These are phyloP conservation scores for Saraca asoca DNA, from an alignment of 331 rosid species.

Conservation along the genomic window DNA sequence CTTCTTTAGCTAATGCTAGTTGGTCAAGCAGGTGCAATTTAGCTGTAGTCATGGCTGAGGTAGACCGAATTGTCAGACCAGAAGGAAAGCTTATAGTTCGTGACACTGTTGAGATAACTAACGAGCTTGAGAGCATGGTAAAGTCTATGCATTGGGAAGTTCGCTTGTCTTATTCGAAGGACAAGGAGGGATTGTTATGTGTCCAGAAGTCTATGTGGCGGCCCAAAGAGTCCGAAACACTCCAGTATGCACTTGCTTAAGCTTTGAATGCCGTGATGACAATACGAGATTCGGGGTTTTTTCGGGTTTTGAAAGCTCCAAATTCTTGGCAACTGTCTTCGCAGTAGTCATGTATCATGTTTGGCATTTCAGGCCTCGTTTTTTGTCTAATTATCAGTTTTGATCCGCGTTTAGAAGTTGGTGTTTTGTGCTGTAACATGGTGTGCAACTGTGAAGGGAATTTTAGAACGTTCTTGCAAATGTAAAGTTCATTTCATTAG, in stretches of 20 bases:
- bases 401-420: constrained; percentile 42
- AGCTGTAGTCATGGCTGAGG: constrained; percentile 72
- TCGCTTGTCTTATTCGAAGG: constrained; percentile 76
- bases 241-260: constrained; percentile 55
- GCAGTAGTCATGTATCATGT: constrained; percentile 45
- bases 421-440: constrained; percentile 39
- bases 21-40: constrained; percentile 69
- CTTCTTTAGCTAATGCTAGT: constrained; percentile 28
- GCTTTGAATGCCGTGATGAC: constrained; percentile 3
- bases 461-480: constrained; percentile 39
- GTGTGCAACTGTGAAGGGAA: constrained; percentile 25
- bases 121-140: constrained; percentile 64
- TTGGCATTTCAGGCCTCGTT: constrained; percentile 40
- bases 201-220: constrained; percentile 93
- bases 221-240: constrained; percentile 60
- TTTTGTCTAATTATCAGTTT: constrained; percentile 33
- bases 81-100: constrained; percentile 91
- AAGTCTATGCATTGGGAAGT: constrained; percentile 90
- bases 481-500: constrained; percentile 42
- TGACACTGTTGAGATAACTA: constrained; percentile 56
- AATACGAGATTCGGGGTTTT: constrained; percentile 37
- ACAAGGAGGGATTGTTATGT: constrained; percentile 70
- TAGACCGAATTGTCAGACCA: constrained; percentile 90
- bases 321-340: constrained; percentile 44
- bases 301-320: constrained; percentile 42